Evolutionary conservation across 768 basidiomycete genomes (phyloP).

Genomic region (Lentinula boryana): DNA sequence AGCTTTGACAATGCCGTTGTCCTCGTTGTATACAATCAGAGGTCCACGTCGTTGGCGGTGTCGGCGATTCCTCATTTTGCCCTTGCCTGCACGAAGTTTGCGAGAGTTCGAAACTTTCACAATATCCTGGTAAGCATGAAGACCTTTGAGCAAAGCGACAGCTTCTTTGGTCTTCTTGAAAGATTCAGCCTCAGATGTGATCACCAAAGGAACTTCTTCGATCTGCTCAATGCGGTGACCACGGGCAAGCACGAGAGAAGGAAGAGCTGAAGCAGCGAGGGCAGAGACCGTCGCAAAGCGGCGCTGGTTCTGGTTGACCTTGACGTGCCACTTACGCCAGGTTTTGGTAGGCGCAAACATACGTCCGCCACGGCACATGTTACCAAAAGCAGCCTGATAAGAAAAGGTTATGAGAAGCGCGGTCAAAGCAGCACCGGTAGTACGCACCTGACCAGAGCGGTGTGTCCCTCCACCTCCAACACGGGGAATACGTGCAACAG

Average conservation of each 20-base stretch:
- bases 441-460: slow-evolving; percentile 87
- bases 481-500: slow-evolving; percentile 99
- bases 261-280: slow-evolving; percentile 94
- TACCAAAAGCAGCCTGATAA: slow-evolving; percentile 91
- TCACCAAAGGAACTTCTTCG: slow-evolving; percentile 93
- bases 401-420: slow-evolving; percentile 2
- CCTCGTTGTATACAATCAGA: slow-evolving; percentile 94
- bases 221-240: slow-evolving; percentile 98
- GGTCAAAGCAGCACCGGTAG: neutral
- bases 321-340: slow-evolving; percentile 99
- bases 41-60: slow-evolving; percentile 97
- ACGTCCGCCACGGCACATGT: slow-evolving; percentile 99
- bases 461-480: slow-evolving; percentile 98
- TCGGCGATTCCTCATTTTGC: slow-evolving; percentile 94
- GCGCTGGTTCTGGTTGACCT: slow-evolving; percentile 99
- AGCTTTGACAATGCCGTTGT: slow-evolving; percentile 95
- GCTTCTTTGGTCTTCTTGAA: slow-evolving; percentile 97
- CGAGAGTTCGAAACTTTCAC: slow-evolving; percentile 96
- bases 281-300: slow-evolving; percentile 98
- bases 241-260: slow-evolving; percentile 96
- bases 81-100: slow-evolving; percentile 95
- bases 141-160: slow-evolving; percentile 83
- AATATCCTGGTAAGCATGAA: slow-evolving; percentile 88
- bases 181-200: slow-evolving; percentile 73
- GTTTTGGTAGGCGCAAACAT: slow-evolving; percentile 99